phyloP scores from a whole-genome alignment of 2,329 filamentous ascomycete genomes.

The Coniochaeta sp. region DNA sequence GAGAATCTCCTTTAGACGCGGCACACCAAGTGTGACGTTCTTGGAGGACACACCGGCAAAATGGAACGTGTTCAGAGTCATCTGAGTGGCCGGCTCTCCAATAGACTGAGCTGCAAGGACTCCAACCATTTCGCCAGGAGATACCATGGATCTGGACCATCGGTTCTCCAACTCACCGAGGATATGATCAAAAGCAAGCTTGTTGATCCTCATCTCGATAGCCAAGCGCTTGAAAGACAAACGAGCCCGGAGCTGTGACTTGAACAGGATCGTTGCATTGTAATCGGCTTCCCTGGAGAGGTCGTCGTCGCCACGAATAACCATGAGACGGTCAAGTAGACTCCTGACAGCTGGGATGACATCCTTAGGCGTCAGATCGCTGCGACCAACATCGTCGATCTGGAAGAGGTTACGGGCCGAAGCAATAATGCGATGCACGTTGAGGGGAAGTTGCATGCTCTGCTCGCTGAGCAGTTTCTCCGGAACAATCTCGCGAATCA shows the following conservation, averaged over 20 bases:
- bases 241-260: conserved; percentile 80
- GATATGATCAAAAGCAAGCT: conserved; percentile 86
- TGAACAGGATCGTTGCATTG: conserved; percentile 87
- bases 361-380: conserved; percentile 82
- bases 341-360: conserved; percentile 74
- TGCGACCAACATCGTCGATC: conserved; percentile 76
- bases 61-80: conserved; percentile 99
- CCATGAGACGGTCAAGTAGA: conserved; percentile 68
- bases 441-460: conserved; percentile 85
- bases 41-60: conserved; percentile 99
- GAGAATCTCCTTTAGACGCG: conserved; percentile 97
- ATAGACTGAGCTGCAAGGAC: conserved; percentile 97
- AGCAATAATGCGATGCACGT: conserved; percentile 84
- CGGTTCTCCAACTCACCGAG: conserved; percentile 84
- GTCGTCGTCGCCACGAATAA: conserved; percentile 77
- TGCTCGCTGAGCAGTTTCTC: conserved; percentile 65
- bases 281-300: conserved; percentile 81
- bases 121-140: conserved; percentile 97
- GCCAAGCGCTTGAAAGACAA: conserved; percentile 92
- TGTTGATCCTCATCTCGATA: conserved; percentile 77
- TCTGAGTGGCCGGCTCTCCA: conserved; percentile 96
- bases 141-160: conserved; percentile 79
- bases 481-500: conserved; percentile 62
- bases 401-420: conserved; percentile 86
- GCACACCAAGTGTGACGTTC: conserved; percentile 98